Base-by-base conservation (phyloP, 192 early-diverging fungal species). In the Linnemannia elongata region DNA sequence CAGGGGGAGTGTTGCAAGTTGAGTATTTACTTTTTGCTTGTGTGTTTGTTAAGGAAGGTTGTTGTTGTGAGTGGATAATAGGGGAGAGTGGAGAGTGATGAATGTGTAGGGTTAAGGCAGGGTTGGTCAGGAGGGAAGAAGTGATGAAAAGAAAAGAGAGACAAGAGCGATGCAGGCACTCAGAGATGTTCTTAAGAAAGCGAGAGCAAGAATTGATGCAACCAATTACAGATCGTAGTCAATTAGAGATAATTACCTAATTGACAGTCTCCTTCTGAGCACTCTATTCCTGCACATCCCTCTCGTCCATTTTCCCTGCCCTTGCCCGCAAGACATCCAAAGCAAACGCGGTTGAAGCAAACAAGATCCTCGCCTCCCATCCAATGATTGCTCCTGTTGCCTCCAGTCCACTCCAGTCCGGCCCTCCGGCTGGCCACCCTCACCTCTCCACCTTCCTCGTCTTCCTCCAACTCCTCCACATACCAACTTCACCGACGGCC, bases 91-190 rank as follows among this genome's bases (percentile, higher is more conserved):
- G 39, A 71, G 38, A 71, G 69, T 42, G 22, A n/a, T n/a, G 33
- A n/a, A n/a, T 38, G 33, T 70, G 69, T 70, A 68, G 66, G 27
- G 36, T 22, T 17, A n/a, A 71, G 22, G 69, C 38, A 71, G 69
- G 69, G 69, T 22, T 71, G 18, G 49, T 52, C 49, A 52, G 49
- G 49, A 52, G 49, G 49, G 55, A 71, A 71, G 38, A 71, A 52
- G 27, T 45, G 72, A 45, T 24, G 44, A 45, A 49, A 66, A 49
- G 77, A 52, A 13, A 22, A 86, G 79, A 86, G 79, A 45, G 13
- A 45, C 12, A 13, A n/a, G 66, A 74, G 49, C 38, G 81, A 73
- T 38, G 82, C 45, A 42, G 38, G 17, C 49, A 66, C 33, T 63
- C 12, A 36, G 47, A 18, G 35, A 24, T 9, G 10, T 12, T 44